Percentiles rank a stretch among this genome's conserved stretches.
These are phyloP conservation scores for Colletotrichum graminicola DNA, from an alignment of 2,329 filamentous ascomycete genomes.

Conservation along the genomic window DNA sequence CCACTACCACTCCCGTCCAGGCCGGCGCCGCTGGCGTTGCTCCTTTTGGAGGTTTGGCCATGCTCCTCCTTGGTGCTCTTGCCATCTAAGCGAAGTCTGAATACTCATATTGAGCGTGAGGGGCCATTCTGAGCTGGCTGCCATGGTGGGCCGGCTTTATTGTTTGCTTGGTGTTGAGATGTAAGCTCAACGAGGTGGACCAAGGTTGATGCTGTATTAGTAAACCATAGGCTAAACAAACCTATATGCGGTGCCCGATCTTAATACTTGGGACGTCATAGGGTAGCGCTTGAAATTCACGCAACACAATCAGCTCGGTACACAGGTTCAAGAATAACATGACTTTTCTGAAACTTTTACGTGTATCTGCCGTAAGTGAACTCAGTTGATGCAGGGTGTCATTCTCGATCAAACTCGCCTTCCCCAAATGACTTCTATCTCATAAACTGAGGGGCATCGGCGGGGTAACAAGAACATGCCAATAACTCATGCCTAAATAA, in stretches of 20 bases:
- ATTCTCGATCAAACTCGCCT: too few species aligned
- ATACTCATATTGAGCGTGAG: background rate
- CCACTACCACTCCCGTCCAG: conserved; percentile 27
- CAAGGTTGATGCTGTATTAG: conserved; percentile 23
- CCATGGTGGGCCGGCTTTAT: background rate
- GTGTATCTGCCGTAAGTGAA: background rate
- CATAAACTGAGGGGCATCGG: background rate
- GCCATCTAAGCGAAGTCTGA: conserved; percentile 27
- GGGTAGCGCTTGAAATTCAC: background rate
- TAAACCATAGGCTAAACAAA: background rate
- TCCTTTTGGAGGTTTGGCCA: conserved; percentile 38
- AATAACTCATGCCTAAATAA: background rate
- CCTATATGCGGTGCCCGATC: too few species aligned
- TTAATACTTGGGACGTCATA: background rate
- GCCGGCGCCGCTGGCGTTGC: conserved; percentile 38
- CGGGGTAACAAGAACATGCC: background rate
- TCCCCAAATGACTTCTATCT: accelerated
- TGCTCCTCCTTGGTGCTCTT: conserved; percentile 40
- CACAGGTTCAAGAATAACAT: conserved; percentile 26
- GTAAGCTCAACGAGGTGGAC: conserved; percentile 7
- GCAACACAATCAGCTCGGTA: conserved; percentile 18
- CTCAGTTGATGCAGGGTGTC: background rate
- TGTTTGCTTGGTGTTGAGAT: background rate
- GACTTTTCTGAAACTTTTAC: too few species aligned
- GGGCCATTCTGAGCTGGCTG: background rate